A percentile compares a stretch with the other conserved stretches of the same genome.
phyloP scores from a whole-genome alignment of 139 green algal genomes.

The Chlamydomonas eustigma region DNA sequence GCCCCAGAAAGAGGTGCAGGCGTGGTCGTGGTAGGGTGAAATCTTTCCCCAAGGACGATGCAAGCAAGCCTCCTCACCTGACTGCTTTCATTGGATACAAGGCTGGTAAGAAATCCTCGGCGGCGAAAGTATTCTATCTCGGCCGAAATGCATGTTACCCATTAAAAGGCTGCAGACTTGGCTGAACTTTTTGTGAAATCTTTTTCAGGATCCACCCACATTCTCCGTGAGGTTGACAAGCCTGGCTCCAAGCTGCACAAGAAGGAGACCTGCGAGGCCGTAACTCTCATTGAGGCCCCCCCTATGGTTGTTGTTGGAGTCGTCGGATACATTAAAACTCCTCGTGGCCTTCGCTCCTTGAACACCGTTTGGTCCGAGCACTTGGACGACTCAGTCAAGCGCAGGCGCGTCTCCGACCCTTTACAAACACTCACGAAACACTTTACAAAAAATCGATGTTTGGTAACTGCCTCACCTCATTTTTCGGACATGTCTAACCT shows the following conservation, averaged over 20 bases:
- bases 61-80: slow-evolving; percentile 83
- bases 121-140: no score
- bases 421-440: not conserved
- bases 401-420: slow-evolving; percentile 46
- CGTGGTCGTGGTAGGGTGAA: slow-evolving; percentile 91
- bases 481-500: no score
- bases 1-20: slow-evolving; percentile 97
- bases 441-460: not conserved
- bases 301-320: slow-evolving; percentile 97
- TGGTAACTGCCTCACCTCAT: no score
- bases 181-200: no score
- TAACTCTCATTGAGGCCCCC: slow-evolving; percentile 96
- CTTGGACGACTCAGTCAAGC: slow-evolving; percentile 88
- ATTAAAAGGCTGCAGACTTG: no score
- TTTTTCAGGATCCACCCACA: slow-evolving; percentile 94
- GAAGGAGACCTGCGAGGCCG: slow-evolving; percentile 97
- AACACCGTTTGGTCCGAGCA: slow-evolving; percentile 98
- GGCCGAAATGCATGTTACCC: no score
- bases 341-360: slow-evolving; percentile 83
- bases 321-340: slow-evolving; percentile 95
- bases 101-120: slow-evolving; percentile 42
- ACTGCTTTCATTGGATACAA: slow-evolving; percentile 97
- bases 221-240: slow-evolving; percentile 98
- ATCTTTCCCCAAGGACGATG: slow-evolving; percentile 91
- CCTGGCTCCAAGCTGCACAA: slow-evolving; percentile 99